Evolutionary conservation across 2,329 filamentous ascomycete species (phyloP).

Genomic region (Talaromyces sp.): DNA sequence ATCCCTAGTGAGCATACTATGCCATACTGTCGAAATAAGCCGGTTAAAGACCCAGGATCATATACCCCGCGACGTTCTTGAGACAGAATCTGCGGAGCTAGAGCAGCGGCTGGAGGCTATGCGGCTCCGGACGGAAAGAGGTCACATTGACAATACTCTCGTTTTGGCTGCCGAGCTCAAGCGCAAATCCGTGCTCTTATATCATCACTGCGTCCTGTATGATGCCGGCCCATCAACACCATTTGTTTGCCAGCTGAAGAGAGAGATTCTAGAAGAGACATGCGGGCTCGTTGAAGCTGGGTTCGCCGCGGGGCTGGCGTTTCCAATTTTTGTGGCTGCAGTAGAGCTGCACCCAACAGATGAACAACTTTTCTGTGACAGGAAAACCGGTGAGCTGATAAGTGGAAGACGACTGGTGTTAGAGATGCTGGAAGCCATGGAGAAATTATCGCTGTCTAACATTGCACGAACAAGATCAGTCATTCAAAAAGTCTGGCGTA

Average conservation of each 20-base stretch:
- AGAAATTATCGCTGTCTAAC: conserved; percentile 45
- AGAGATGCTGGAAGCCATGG: conserved; percentile 42
- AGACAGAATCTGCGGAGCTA: conserved; percentile 36
- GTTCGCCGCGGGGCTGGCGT: conserved; percentile 39
- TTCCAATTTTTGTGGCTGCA: conserved; percentile 47
- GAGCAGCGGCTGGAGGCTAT: conserved; percentile 33
- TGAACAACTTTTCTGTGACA: conserved; percentile 37
- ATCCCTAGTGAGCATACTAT: conserved; percentile 48
- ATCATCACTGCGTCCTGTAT: conserved; percentile 48
- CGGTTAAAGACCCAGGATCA: conserved; percentile 31
- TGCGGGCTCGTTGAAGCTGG: conserved; percentile 36
- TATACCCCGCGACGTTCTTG: conserved; percentile 29
- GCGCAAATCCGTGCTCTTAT: conserved; percentile 46
- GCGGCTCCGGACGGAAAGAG: background rate
- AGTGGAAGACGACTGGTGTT: conserved; percentile 43
- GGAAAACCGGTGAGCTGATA: conserved; percentile 23
- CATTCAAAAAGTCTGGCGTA: conserved; percentile 50
- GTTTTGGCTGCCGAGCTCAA: conserved; percentile 45
- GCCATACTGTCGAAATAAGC: conserved; percentile 50
- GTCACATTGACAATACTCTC: conserved; percentile 33
- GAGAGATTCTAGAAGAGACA: conserved; percentile 37
- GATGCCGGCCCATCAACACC: conserved; percentile 44
- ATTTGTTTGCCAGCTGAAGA: conserved; percentile 34
- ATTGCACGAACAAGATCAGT: conserved; percentile 48
- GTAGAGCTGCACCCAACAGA: conserved; percentile 43